Evolutionary conservation across 2,329 filamentous ascomycete genomes (phyloP), one percentile per base, ranked within the genome.

Genomic region (Fusarium citri): DNA sequence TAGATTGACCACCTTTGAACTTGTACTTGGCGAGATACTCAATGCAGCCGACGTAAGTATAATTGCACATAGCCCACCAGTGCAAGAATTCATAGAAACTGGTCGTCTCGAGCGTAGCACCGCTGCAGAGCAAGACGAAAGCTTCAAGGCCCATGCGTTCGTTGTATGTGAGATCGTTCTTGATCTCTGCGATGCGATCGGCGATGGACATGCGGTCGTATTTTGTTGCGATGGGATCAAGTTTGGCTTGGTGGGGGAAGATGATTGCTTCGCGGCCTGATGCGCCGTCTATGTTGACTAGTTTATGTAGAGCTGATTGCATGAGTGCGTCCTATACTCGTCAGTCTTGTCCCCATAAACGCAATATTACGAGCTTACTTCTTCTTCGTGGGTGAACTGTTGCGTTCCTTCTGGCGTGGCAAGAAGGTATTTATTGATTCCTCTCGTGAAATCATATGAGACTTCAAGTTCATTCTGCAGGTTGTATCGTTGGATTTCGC

Each of bases 11-110:
- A 1, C 74, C 74, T 15, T 74, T 76, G 66, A 82, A 80, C 68
- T 84, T 84, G 71, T 81, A 83, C 22, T 78, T 79, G 40, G 82
- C 78, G 4, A 81, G 72, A n/a, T 77, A 76, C 28, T 81, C 77
- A 26, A 82, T 76, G 41, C 79, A 82, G 2, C 78, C 80, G 18
- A 76, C 71, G 55, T 80, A 83, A 8, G 76, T 79, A 69, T 83
- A 83, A 28, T 78, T 82, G 55, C 77, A 77, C 3, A 83, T 73
- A 11, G 80, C 83, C 83, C 79, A 85, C 83, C 83, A 85, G 59
- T 83, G 83, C 20, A 86, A 72, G 31, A 85, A 80, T 55, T 86
- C 83, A 49, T 81, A 81, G 60, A 86, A 83, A 23, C 80, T 81
- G 0, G 79, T 81, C 0, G 80, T 83, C 12, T 81, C 78, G 1